Percentiles rank a stretch among this genome's conserved stretches.
Evolutionary conservation across 306 rosid species (phyloP).

Genomic region (Trichosanthes truncata): DNA sequence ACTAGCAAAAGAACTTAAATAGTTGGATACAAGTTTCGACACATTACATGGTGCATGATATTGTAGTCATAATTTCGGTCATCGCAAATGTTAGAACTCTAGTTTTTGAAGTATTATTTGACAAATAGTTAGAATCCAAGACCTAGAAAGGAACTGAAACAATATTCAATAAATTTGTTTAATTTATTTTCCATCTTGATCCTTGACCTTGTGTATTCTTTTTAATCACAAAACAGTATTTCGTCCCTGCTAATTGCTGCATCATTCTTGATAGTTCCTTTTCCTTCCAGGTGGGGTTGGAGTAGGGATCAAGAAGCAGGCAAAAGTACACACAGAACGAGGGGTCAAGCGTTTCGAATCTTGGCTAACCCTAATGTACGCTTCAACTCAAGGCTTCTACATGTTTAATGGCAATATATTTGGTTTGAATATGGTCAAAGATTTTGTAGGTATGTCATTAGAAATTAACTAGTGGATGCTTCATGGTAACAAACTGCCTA

Average conservation of each 20-base stretch:
- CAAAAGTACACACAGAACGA: conserved; percentile 35
- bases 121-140: background rate
- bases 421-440: conserved; percentile 32
- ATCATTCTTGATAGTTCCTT: conserved; percentile 17
- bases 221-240: background rate
- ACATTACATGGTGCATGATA: background rate
- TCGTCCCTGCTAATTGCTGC: conserved; percentile 5
- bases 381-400: conserved; percentile 28
- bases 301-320: conserved; percentile 37
- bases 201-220: background rate
- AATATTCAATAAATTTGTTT: background rate
- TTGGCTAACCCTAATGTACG: conserved; percentile 74
- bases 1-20: background rate
- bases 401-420: conserved; percentile 22
- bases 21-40: background rate
- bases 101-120: background rate
- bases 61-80: background rate
- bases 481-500: background rate
- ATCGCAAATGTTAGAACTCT: background rate
- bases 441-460: conserved; percentile 30
- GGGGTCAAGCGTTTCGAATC: conserved; percentile 51
- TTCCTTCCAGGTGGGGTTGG: conserved; percentile 63
- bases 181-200: background rate
- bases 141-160: background rate
- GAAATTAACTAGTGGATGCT: conserved; percentile 5